A percentile compares a stretch with the other conserved stretches of the same genome.
Evolutionary conservation across 2,329 filamentous ascomycete species (phyloP).

Genomic region (Fusarium tupiense): DNA sequence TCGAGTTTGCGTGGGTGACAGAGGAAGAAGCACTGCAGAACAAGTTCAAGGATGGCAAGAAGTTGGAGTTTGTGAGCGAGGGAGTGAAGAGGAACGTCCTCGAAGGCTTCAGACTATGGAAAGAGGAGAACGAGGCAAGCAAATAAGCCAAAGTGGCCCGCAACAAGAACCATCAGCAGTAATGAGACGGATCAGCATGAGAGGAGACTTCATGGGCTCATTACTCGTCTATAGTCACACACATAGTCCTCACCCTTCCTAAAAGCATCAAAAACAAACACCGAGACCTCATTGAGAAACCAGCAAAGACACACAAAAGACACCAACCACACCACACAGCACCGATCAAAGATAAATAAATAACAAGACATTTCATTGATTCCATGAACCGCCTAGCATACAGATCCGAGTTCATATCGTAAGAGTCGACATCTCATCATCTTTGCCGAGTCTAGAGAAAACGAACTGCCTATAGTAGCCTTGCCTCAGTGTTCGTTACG

Average conservation of each 20-base stretch:
- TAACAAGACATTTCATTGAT: slow-evolving; percentile 43
- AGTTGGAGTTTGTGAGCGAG: slow-evolving; percentile 47
- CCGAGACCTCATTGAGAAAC: slow-evolving; percentile 7
- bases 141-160: neutral
- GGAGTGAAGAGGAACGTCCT: slow-evolving; percentile 46
- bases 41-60: slow-evolving; percentile 39
- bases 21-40: slow-evolving; percentile 47
- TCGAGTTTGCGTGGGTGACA: slow-evolving; percentile 51
- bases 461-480: slow-evolving; percentile 11
- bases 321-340: neutral
- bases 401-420: slow-evolving; percentile 26
- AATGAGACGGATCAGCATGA: neutral
- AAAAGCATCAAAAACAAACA: slow-evolving; percentile 13
- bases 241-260: neutral
- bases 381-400: slow-evolving; percentile 43
- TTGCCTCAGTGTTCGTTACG: neutral
- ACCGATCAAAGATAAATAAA: slow-evolving; percentile 13
- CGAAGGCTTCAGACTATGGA: slow-evolving; percentile 47
- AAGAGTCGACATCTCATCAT: slow-evolving; percentile 25
- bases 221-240: slow-evolving; percentile 37
- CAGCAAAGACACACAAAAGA: neutral
- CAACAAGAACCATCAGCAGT: neutral
- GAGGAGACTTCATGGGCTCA: slow-evolving; percentile 29
- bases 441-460: slow-evolving; percentile 23
- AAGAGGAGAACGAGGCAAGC: slow-evolving; percentile 8